Base-by-base conservation (phyloP, 169 alveolate species). In the Plasmodium reichenowi region DNA sequence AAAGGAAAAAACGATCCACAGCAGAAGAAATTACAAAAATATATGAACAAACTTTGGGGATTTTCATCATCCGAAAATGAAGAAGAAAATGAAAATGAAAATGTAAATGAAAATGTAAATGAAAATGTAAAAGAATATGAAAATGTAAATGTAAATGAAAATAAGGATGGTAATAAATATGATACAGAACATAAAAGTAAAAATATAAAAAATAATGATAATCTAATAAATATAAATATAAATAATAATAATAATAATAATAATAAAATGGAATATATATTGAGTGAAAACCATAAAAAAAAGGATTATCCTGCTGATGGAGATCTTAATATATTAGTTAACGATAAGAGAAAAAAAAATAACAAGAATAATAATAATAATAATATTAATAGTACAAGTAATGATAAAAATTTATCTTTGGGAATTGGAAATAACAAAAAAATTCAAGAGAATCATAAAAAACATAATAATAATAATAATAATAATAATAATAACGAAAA, bases 41-140 rank as follows among this genome's bases (percentile, higher is more conserved):
- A 76, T 24, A 76, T 76, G 88, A 67, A 76, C 38, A 17, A 76
- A 12, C 20, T 76, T 24, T 76, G 88, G 88, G 88, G 88, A n/a
- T 76, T 76, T 56, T 63, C 74, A 10, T 74, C 45, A 32, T 32
- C 45, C 0, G 45, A 32, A 32, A 32, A 38, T 0, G 70, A 64
- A 48, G 88, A 64, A 50, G 8, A 63, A 32, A 38, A 62, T 63
- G 15, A 58, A 20, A 73, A 56, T 2, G 13, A 5, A 73, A 58
- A n/a, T 20, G 22, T 26, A n/a, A n/a, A n/a, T n/a, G n/a, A n/a
- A n/a, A n/a, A n/a, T n/a, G n/a, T n/a, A n/a, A n/a, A n/a, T n/a
- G n/a, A n/a, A n/a, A n/a, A n/a, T n/a, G n/a, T n/a, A n/a, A n/a
- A n/a, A n/a, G n/a, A n/a, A n/a, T n/a, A n/a, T n/a, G n/a, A n/a